Evolutionary conservation across 768 basidiomycete species (phyloP).

Genomic region (Lactifluus volemus): DNA sequence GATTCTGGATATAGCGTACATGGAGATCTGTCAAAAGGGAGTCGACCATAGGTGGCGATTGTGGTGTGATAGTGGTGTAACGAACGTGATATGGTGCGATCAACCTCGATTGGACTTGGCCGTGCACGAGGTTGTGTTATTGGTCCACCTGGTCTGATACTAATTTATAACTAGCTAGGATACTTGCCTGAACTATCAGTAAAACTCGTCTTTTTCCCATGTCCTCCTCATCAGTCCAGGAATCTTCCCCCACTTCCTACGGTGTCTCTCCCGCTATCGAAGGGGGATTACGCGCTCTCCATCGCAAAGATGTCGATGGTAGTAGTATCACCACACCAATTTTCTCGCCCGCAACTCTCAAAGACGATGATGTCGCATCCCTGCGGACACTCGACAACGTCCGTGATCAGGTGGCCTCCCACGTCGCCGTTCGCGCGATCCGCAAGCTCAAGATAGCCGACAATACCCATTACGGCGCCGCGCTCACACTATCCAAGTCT

Average conservation of each 20-base stretch:
- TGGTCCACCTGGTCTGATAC: background rate
- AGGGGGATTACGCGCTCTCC: background rate
- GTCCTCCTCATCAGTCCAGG: slow-evolving; percentile 1
- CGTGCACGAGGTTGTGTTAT: background rate
- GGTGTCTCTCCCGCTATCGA: slow-evolving; percentile 9
- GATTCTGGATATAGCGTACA: slow-evolving; percentile 65
- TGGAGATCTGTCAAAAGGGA: slow-evolving; percentile 47
- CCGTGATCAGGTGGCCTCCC: slow-evolving; percentile 48
- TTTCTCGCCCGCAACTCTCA: slow-evolving; percentile 1
- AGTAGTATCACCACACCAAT: slow-evolving; percentile 17
- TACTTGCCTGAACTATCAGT: background rate
- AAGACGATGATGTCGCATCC: background rate
- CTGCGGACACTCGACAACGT: slow-evolving; percentile 51
- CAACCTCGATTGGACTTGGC: background rate
- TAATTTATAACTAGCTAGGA: background rate
- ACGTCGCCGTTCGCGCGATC: slow-evolving; percentile 47
- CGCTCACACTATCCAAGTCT: slow-evolving; percentile 47
- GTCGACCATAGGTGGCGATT: background rate
- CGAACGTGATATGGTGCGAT: background rate
- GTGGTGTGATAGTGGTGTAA: background rate
- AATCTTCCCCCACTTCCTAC: slow-evolving; percentile 16
- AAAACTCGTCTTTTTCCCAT: background rate
- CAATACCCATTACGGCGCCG: slow-evolving; percentile 50
- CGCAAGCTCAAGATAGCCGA: slow-evolving; percentile 42
- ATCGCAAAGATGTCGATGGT: slow-evolving; percentile 5